These are phyloP conservation scores for Fusarium napiforme DNA, from an alignment of 2,329 filamentous ascomycete genomes.

Conservation along the genomic window DNA sequence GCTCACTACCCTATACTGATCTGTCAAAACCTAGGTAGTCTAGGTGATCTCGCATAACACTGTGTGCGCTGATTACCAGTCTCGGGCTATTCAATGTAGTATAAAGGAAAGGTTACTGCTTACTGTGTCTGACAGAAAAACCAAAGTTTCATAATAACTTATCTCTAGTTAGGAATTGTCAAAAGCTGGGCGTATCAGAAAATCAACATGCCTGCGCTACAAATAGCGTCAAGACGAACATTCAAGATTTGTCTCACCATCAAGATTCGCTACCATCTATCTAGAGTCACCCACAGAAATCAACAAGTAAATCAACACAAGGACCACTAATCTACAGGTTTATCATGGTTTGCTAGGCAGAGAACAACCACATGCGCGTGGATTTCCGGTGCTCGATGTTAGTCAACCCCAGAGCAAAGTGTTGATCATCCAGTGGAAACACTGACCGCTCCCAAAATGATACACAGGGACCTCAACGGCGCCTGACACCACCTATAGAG, in stretches of 20 bases:
- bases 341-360: background rate
- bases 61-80: background rate
- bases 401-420: background rate
- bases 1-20: background rate
- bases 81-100: background rate
- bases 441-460: constrained; percentile 8
- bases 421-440: background rate
- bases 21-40: background rate
- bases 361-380: background rate
- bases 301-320: background rate
- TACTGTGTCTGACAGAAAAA: background rate
- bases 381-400: background rate
- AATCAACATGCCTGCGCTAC: background rate
- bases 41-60: background rate
- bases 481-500: background rate
- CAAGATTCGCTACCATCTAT: background rate
- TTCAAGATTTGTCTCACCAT: background rate
- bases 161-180: background rate
- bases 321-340: background rate
- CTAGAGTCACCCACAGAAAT: background rate
- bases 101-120: no score
- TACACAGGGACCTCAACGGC: background rate
- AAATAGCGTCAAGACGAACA: background rate
- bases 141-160: background rate
- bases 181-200: no score